Conservation (phyloP, 495 filamentous ascomycete species). For the Aspergillus bertholletiae region DNA sequence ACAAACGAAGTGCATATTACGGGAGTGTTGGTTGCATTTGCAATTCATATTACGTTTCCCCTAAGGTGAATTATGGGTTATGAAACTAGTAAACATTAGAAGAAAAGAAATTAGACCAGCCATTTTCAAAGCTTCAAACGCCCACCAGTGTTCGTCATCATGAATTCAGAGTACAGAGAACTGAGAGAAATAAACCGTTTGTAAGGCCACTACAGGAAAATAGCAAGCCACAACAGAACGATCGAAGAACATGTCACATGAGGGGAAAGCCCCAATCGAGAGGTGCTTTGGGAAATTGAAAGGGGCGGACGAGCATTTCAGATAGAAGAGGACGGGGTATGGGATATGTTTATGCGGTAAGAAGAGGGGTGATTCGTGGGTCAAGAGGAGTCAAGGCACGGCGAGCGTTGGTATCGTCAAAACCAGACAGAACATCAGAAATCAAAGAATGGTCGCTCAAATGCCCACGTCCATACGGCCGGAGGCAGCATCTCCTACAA, state of each 20-base stretch:
- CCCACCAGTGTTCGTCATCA: constrained; percentile 23
- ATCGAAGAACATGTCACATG: constrained; percentile 2
- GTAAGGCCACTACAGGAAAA: constrained; percentile 27
- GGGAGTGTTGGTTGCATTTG: background rate
- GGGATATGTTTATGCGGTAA: background rate
- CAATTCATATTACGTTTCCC: background rate
- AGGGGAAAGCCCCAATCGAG: background rate
- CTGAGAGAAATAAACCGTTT: constrained; percentile 20
- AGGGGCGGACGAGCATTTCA: background rate
- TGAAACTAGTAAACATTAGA: constrained; percentile 23
- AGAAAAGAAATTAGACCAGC: constrained; percentile 23
- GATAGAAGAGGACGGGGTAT: background rate
- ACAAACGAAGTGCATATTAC: background rate
- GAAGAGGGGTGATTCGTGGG: background rate
- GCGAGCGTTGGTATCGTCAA: background rate
- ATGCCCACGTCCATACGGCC: constrained; percentile 44
- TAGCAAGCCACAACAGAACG: constrained; percentile 5
- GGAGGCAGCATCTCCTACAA: constrained; percentile 37
- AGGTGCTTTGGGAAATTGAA: background rate
- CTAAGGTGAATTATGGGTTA: constrained; percentile 1
- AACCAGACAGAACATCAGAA: constrained; percentile 3
- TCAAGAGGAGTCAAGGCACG: background rate
- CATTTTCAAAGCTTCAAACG: constrained; percentile 28
- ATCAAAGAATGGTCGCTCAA: constrained; percentile 17
- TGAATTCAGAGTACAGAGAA: constrained; percentile 21